Evolutionary conservation across 768 basidiomycete genomes (phyloP), one percentile per base, ranked within the genome.

Genomic region (Leucosporidium scottii): DNA sequence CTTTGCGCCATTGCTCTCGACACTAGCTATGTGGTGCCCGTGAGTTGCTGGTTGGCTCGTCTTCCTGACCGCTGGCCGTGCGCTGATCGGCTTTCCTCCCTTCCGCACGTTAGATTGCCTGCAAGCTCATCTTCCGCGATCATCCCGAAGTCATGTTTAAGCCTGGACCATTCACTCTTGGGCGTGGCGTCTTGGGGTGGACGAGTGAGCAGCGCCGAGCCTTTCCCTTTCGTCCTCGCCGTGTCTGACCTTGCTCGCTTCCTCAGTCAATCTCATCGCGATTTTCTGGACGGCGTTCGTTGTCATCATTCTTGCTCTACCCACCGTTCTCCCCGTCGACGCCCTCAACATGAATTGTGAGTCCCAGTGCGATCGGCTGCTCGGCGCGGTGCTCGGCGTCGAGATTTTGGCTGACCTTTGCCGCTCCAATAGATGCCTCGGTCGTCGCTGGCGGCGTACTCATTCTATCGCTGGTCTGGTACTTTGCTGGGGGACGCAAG

Each of bases 131-230:
- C 62, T 73, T 53, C 49, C 68, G 66, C 18, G 65, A 75, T 51
- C 75, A 75, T 55, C 75, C 75, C 13, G 75, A 69, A 53, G 71
- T 77, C 36, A 70, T 60, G 27, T 73, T 77, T 56, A 75, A 75
- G 58, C 73, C 75, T 21, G 78, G 78, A 7, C 77, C 76, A 5
- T 77, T 76, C 68, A 74, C 74, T 28, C 76, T 79, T 47, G 79
- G 79, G 9, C 67, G 56, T 5, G 68, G 60, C 10, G 25, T 30
- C 23, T 47, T 65, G 23, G 61, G 62, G 12, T 66, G 63, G 57
- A 36, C 65, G 17, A 61, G 71, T 66, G 68, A 74, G 62, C 47
- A 15, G 21, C 30, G 48, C 39, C 9, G 15, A 36, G 30, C n/a
- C n/a, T 30, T 18, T 17, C 20, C 49, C 1, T 6, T 13, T 44